Base-by-base conservation (phyloP, 2,329 filamentous ascomycete genomes). In the Aspergillus sp. region DNA sequence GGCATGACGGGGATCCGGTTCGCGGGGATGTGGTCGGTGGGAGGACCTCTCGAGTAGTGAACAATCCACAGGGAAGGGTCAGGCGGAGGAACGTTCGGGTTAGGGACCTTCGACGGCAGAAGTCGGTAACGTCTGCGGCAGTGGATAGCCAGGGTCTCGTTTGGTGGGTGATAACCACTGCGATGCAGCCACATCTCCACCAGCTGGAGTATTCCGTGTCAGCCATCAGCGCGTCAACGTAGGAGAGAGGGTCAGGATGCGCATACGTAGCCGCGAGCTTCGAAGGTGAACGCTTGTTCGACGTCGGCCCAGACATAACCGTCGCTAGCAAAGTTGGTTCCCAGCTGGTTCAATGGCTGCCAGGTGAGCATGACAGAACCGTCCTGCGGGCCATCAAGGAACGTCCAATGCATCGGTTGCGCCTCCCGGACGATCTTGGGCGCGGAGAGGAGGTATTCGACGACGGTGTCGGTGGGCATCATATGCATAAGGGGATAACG, bases 391-490 rank as follows among this genome's bases (percentile, higher is more conserved):
- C 87, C 85, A 69, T 95, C 88, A 59, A 98, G 86, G 75, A 94
- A 97, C 49, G 90, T 93, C 94, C 94, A 99, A 78, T 89, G 91
- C 84, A 99, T 93, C 2, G 94, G 87, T 52, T 92, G 89, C 65
- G 88, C 83, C 72, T 96, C 90, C 76, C 91, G 91, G 68, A 93
- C 90, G 63, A 97, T 90, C 72, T 91, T 89, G 8, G 93, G 91
- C 41, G 92, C 93, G 70, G 88, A 87, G 72, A 93, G 83, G 62
- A 98, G 85, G 84, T 91, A 94, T 71, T 91, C 89, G 63, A 92
- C 89, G 25, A 94, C 91, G 66, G 93, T 90, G 60, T 90, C 86
- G 30, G 91, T 82, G 68, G 89, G 87, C 67, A 96, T 82, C 55
- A 86, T 85, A 54, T 87, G 87, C 71, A 90, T 86, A 62, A 86